A percentile compares a stretch with the other conserved stretches of the same genome.
These are phyloP conservation scores for Melastoma malabathricum DNA, from an alignment of 345 rosid species.

Conservation along the genomic window DNA sequence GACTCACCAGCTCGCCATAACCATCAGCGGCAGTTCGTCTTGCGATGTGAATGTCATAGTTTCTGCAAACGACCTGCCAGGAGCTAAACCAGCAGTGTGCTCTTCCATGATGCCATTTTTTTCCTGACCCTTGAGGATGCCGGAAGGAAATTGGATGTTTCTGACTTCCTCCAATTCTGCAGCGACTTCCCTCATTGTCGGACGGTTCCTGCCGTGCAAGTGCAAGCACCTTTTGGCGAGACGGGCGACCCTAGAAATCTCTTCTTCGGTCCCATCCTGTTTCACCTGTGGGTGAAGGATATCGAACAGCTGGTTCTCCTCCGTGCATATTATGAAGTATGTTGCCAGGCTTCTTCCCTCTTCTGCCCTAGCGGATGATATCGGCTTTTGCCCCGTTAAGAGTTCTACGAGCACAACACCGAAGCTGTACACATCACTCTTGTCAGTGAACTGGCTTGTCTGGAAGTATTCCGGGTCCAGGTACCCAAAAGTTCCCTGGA, in stretches of 20 bases:
- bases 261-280: not conserved
- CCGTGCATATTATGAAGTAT: not conserved
- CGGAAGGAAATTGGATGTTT: not conserved
- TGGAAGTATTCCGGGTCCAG: conserved; percentile 5
- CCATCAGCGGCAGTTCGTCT: too few species aligned
- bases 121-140: too few species aligned
- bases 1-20: too few species aligned
- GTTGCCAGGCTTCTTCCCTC: conserved; percentile 1
- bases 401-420: conserved; percentile 7
- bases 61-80: too few species aligned
- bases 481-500: conserved; percentile 8
- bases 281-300: conserved; percentile 1
- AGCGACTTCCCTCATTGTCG: conserved; percentile 7
- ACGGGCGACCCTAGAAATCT: not conserved
- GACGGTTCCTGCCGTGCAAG: not conserved
- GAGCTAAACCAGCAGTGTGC: too few species aligned
- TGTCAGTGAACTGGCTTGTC: conserved; percentile 4
- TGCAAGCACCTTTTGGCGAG: conserved; percentile 4
- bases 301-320: not conserved
- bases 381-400: conserved; percentile 6
- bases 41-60: too few species aligned
- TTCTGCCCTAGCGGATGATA: not conserved
- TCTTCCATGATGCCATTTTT: too few species aligned
- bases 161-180: conserved; percentile 2
- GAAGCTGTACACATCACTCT: conserved; percentile 6